phyloP scores from a whole-genome alignment of 2,329 filamentous ascomycete genomes.

The Pleurostoma richardsiae region DNA sequence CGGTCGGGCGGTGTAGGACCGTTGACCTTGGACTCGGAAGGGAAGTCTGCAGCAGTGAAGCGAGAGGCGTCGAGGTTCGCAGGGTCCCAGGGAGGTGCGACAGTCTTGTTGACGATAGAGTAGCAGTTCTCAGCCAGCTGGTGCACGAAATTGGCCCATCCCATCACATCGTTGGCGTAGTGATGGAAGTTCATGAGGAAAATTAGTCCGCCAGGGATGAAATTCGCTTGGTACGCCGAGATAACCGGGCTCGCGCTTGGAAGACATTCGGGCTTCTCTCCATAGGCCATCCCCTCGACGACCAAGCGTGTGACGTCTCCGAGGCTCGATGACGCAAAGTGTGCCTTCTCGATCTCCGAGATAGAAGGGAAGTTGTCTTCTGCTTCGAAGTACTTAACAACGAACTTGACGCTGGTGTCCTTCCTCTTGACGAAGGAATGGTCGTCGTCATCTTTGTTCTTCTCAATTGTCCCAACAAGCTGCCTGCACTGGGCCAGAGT shows the following conservation, averaged over 20 bases:
- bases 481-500: conserved; percentile 28
- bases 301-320: conserved; percentile 8
- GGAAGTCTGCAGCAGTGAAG: conserved; percentile 19
- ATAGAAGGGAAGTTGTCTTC: conserved; percentile 15
- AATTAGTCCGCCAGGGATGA: conserved; percentile 31
- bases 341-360: conserved; percentile 13
- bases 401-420: conserved; percentile 8
- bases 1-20: conserved; percentile 17
- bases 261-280: conserved; percentile 24
- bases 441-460: conserved; percentile 20
- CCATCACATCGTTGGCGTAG: conserved; percentile 34
- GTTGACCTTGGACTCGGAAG: conserved; percentile 15
- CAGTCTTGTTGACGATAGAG: conserved; percentile 16
- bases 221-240: conserved; percentile 31
- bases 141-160: conserved; percentile 26
- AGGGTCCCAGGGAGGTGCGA: conserved; percentile 27
- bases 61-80: conserved; percentile 25
- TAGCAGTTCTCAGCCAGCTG: conserved; percentile 36
- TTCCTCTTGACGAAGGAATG: conserved; percentile 11
- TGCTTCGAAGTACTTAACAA: conserved; percentile 20
- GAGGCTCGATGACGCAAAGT: conserved; percentile 14
- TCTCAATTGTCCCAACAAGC: conserved; percentile 29
- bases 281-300: conserved; percentile 10
- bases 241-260: conserved; percentile 22
- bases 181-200: conserved; percentile 36